These are phyloP conservation scores for Alternaria postmessia DNA, from an alignment of 2,329 filamentous ascomycete species.

Conservation along the genomic window DNA sequence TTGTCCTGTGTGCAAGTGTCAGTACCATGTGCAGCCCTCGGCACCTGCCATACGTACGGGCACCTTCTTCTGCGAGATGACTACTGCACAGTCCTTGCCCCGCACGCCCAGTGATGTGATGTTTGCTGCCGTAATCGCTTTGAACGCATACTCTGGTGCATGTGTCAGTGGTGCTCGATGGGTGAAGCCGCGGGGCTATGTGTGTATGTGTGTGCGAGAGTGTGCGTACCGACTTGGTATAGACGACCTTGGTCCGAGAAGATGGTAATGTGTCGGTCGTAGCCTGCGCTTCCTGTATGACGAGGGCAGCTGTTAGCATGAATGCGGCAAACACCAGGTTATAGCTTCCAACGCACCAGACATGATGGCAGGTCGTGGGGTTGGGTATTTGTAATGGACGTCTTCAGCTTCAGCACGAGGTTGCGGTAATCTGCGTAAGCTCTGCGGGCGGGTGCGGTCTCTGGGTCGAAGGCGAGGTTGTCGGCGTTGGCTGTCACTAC, in stretches of 20 bases:
- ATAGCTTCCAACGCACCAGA: constrained; percentile 48
- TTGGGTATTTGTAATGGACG: constrained; percentile 24
- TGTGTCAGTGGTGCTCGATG: constrained; percentile 12
- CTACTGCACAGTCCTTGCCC: constrained; percentile 96
- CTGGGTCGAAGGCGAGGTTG: constrained; percentile 33
- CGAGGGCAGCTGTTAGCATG: constrained; percentile 41
- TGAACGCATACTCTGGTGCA: constrained; percentile 95
- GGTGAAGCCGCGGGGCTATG: neutral
- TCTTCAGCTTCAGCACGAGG: constrained; percentile 43
- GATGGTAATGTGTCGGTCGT: constrained; percentile 99
- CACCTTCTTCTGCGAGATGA: constrained; percentile 99
- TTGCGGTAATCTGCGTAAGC: constrained; percentile 42
- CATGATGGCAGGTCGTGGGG: constrained; percentile 47
- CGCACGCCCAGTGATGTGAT: constrained; percentile 97
- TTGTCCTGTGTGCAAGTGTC: constrained; percentile 74
- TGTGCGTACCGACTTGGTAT: constrained; percentile 93
- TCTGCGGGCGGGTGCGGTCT: constrained; percentile 31
- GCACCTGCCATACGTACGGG: constrained; percentile 70
- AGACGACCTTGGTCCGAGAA: constrained; percentile 98
- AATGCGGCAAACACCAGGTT: constrained; percentile 23
- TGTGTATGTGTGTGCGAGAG: too few relatives aligned
- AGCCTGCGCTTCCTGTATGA: constrained; percentile 65
- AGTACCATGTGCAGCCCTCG: constrained; percentile 15
- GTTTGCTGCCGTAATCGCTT: constrained; percentile 98
- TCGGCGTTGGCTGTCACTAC: constrained; percentile 33